phyloP scores from a whole-genome alignment of 2,329 filamentous ascomycete genomes.

The Alternaria postmessia region DNA sequence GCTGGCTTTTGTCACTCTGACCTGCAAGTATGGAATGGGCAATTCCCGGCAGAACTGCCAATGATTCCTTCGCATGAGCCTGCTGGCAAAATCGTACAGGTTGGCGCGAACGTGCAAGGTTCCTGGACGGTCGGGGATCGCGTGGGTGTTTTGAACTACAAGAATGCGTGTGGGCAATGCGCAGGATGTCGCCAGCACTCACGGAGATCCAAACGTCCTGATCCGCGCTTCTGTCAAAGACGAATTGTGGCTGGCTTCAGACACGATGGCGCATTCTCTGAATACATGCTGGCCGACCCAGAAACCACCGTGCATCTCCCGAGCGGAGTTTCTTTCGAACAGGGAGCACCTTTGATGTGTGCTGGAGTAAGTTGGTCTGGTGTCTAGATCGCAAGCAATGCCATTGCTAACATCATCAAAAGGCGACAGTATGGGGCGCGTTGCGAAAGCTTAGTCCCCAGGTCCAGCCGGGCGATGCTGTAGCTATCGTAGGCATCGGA shows the following conservation, averaged over 20 bases:
- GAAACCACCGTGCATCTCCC: slow-evolving; percentile 37
- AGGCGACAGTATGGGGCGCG: slow-evolving; percentile 40
- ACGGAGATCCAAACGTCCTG: slow-evolving; percentile 20
- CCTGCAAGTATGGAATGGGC: slow-evolving; percentile 35
- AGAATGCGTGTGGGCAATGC: slow-evolving; percentile 35
- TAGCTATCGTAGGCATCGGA: slow-evolving; percentile 84
- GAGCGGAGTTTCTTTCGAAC: slow-evolving; percentile 29
- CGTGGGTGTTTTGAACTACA: slow-evolving; percentile 40
- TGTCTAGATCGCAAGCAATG: not conserved
- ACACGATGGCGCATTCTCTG: slow-evolving; percentile 43
- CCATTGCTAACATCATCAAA: slow-evolving; percentile 5
- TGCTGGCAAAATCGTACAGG: slow-evolving; percentile 39
- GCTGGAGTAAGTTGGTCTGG: slow-evolving; percentile 36
- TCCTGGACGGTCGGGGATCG: slow-evolving; percentile 42
- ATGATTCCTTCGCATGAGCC: slow-evolving; percentile 48
- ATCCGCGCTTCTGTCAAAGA: slow-evolving; percentile 41
- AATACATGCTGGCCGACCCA: slow-evolving; percentile 46
- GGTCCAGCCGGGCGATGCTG: slow-evolving; percentile 70
- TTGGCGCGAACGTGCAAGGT: slow-evolving; percentile 35
- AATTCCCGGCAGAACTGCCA: slow-evolving; percentile 35
- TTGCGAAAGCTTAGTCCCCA: slow-evolving; percentile 30
- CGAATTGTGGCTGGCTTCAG: slow-evolving; percentile 41
- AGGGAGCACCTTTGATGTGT: slow-evolving; percentile 49
- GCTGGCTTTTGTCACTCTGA: slow-evolving; percentile 43
- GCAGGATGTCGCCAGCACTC: slow-evolving; percentile 28